These are phyloP conservation scores for Boletus bicolor DNA, from an alignment of 768 basidiomycete genomes.

Conservation along the genomic window DNA sequence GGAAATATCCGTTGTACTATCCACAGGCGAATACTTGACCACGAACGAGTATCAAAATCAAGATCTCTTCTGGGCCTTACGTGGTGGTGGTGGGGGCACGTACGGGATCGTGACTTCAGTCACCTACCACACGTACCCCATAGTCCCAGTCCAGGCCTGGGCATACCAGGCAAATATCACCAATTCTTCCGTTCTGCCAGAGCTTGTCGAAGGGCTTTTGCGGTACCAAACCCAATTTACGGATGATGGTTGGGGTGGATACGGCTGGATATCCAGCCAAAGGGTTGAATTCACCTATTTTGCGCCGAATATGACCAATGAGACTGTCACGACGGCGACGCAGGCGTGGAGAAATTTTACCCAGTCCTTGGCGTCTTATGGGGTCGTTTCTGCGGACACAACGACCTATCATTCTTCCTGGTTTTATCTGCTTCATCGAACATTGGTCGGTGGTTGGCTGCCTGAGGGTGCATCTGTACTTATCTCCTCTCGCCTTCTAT, in stretches of 20 bases:
- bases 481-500: slow-evolving; percentile 30
- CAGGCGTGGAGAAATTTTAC: slow-evolving; percentile 31
- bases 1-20: slow-evolving; percentile 43
- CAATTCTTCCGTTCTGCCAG: slow-evolving; percentile 24
- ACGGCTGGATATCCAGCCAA: slow-evolving; percentile 8
- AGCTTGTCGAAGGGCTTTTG: slow-evolving; percentile 34
- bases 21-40: slow-evolving; percentile 38
- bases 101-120: slow-evolving; percentile 46
- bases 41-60: slow-evolving; percentile 40
- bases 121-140: slow-evolving; percentile 43
- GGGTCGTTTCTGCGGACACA: slow-evolving; percentile 26
- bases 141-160: slow-evolving; percentile 31
- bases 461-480: slow-evolving; percentile 22
- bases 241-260: slow-evolving; percentile 47
- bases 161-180: slow-evolving; percentile 31
- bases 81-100: slow-evolving; percentile 49
- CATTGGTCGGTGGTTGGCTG: background rate
- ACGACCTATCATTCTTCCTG: slow-evolving; percentile 26
- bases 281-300: slow-evolving; percentile 2
- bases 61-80: slow-evolving; percentile 53
- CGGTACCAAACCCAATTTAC: slow-evolving; percentile 35
- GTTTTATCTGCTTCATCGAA: slow-evolving; percentile 21
- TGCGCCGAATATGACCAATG: slow-evolving; percentile 34
- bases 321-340: slow-evolving; percentile 33
- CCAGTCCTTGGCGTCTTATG: background rate